Evolutionary conservation across 768 basidiomycete species (phyloP), one percentile per base, ranked within the genome.

Genomic region (Chiua virens): DNA sequence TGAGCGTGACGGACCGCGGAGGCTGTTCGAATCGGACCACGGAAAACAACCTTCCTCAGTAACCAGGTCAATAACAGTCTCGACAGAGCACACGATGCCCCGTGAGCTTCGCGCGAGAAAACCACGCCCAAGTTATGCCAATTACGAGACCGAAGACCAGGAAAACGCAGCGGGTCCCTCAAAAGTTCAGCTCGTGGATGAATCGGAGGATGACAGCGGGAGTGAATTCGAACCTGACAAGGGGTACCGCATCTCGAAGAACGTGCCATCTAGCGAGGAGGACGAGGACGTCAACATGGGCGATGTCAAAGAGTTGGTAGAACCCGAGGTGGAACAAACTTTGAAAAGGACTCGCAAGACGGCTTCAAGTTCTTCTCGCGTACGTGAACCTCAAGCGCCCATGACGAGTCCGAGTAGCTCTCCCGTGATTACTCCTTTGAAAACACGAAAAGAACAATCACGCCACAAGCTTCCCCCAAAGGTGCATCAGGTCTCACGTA

Each of bases 31-130:
- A 14, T 34, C 32, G 32, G 32, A 34, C 3, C 32, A 34, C 32
- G 11, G 32, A 30, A 30, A 5, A 30, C 14, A 6, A 34, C 32
- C 32, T 34, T 34, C 13, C 15, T 3, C 32, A 34, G 6, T n/a
- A 37, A 13, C 25, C 8, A 25, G 25, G 4, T 25, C 25, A 25
- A 25, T 25, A 25, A 25, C 25, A 25, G 25, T 30, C 28, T 30
- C 25, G 8, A 5, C 17, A 22, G n/a, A 25, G 28, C 23, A 15
- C 40, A 38, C 18, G 14, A 87, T 87, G 85, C 54, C 77, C 15
- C 76, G 82, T 32, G 65, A 78, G 42, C 73, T 87, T 38, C 79
- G 85, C 20, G 76, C 79, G 18, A 75, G 86, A 47, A 80, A 75
- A 47, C 70, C 74, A 20, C 75, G 71, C 39, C 75, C 73, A 28